These are phyloP conservation scores for Thalassiosira delicatula DNA, from an alignment of 352 stramenopile genomes.

Conservation along the genomic window DNA sequence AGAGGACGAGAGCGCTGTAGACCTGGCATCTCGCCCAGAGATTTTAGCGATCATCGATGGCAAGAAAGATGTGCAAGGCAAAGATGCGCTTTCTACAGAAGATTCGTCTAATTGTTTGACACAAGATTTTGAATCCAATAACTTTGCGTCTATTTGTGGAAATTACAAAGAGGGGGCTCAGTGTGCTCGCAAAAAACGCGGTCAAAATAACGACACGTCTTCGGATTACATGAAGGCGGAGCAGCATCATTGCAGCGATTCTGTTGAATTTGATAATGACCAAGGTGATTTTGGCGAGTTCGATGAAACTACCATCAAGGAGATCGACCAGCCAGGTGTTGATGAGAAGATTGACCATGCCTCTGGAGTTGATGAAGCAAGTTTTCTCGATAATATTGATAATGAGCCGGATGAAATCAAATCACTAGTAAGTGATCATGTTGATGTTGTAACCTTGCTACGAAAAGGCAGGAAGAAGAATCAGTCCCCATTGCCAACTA, in stretches of 20 bases:
- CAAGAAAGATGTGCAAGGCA: not conserved
- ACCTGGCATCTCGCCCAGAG: not conserved
- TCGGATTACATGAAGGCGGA: no score
- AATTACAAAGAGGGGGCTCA: not conserved
- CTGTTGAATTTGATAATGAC: constrained; percentile 28
- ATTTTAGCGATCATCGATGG: not conserved
- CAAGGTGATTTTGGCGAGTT: constrained; percentile 19
- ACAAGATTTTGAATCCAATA: constrained; percentile 42
- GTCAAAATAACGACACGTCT: no score
- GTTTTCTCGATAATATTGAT: constrained; percentile 1
- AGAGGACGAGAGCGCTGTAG: not conserved
- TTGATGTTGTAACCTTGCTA: constrained; percentile 54
- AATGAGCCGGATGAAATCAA: constrained; percentile 39
- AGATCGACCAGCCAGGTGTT: no score
- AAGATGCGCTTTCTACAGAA: constrained; percentile 35
- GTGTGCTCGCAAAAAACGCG: no score
- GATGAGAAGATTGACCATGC: constrained; percentile 4
- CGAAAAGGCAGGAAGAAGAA: constrained; percentile 10
- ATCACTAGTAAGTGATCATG: constrained; percentile 48
- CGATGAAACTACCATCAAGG: no score
- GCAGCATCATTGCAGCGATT: constrained; percentile 6
- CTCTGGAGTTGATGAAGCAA: constrained; percentile 9
- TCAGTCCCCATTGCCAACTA: constrained; percentile 42
- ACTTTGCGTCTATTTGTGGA: not conserved
- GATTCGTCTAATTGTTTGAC: constrained; percentile 42